Evolutionary conservation across 73 alveolate species (phyloP).

Genomic region (Symbiodinium pilosum): DNA sequence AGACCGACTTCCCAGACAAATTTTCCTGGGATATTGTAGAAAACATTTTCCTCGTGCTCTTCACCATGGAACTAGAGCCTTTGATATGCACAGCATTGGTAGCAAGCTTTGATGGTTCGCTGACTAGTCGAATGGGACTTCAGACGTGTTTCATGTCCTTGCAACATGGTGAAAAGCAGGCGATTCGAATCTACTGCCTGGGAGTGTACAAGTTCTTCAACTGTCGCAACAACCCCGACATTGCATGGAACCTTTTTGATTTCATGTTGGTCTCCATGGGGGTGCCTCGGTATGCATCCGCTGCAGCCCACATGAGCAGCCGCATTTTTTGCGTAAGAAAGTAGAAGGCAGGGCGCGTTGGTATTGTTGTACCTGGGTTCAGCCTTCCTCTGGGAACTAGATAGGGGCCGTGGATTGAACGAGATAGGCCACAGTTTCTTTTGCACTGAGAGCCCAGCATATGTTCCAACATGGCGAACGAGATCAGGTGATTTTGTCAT

Average conservation of each 20-base stretch:
- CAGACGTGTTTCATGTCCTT: background rate
- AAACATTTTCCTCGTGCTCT: constrained; percentile 40
- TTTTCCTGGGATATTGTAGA: constrained; percentile 74
- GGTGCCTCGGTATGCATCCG: background rate
- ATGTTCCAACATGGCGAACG: too few species aligned
- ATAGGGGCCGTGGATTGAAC: too few species aligned
- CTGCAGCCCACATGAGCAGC: too few species aligned
- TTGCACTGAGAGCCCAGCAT: too few species aligned
- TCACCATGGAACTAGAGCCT: constrained; percentile 52
- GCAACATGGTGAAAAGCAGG: background rate
- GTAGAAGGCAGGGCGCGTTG: too few species aligned
- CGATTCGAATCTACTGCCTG: constrained; percentile 79
- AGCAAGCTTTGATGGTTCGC: too few species aligned
- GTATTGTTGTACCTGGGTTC: too few species aligned
- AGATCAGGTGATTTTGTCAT: too few species aligned
- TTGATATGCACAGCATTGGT: background rate
- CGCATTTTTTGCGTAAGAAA: too few species aligned
- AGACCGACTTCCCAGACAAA: constrained; percentile 63
- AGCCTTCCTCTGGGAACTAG: too few species aligned
- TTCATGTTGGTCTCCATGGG: constrained; percentile 76
- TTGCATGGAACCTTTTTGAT: constrained; percentile 68
- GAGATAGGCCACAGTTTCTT: too few species aligned
- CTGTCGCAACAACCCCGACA: constrained; percentile 81
- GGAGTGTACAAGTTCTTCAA: constrained; percentile 29
- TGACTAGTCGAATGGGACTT: too few species aligned